phyloP scores from a whole-genome alignment of 306 rosid species.

The Prunus fruticosa region DNA sequence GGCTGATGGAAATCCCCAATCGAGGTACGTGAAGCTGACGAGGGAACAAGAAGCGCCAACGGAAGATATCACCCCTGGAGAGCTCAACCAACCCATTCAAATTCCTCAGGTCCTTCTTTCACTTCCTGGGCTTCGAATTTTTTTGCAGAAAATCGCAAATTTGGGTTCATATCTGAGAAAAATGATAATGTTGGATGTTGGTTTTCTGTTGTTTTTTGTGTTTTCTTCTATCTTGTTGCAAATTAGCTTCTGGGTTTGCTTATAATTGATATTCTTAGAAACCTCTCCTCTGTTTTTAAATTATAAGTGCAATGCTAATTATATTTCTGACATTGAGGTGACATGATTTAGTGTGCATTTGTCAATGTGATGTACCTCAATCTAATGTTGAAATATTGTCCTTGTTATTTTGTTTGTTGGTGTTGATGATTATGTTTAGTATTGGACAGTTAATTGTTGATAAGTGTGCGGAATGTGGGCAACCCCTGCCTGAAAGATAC shows the following conservation, averaged over 20 bases:
- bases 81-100: conserved; percentile 67
- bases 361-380: background rate
- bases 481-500: conserved; percentile 67
- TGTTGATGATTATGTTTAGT: background rate
- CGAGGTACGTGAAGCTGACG: conserved; percentile 51
- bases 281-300: too few relatives aligned
- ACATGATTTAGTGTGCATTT: background rate
- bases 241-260: background rate
- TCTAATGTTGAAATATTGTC: background rate
- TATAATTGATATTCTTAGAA: background rate
- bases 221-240: background rate
- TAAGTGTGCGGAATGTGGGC: conserved; percentile 63
- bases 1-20: conserved; percentile 44
- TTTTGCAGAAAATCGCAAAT: background rate
- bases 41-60: conserved; percentile 47
- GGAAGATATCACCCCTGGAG: conserved; percentile 64
- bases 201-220: background rate
- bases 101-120: conserved; percentile 50
- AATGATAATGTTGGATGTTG: background rate
- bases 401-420: background rate
- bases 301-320: background rate
- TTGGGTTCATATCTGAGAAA: background rate
- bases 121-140: background rate
- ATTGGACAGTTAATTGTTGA: conserved; percentile 49
- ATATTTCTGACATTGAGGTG: background rate